phyloP scores from a whole-genome alignment of 441 rosid species.

The Pelargonium myrrhifolium region DNA sequence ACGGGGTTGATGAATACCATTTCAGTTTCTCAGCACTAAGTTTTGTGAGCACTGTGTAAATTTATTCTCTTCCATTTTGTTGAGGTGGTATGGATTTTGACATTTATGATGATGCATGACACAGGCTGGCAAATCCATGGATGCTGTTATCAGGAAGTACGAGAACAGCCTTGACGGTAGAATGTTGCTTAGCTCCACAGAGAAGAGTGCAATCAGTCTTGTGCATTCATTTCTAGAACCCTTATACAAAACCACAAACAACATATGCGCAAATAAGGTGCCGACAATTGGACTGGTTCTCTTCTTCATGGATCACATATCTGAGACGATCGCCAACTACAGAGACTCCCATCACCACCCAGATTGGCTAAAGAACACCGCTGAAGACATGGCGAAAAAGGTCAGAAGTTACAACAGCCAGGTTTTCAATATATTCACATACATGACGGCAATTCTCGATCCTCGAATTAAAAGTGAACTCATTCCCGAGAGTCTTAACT shows the following conservation, averaged over 20 bases:
- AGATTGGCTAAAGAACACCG: conserved; percentile 73
- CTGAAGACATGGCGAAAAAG: conserved; percentile 85
- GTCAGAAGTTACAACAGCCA: conserved; percentile 60
- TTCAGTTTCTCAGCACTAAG: background rate
- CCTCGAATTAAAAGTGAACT: conserved; percentile 83
- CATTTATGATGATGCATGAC: conserved; percentile 7
- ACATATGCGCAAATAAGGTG: conserved; percentile 66
- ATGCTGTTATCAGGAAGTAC: conserved; percentile 58
- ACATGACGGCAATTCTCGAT: conserved; percentile 84
- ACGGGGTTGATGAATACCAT: background rate
- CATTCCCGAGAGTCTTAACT: conserved; percentile 64
- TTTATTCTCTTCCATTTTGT: background rate
- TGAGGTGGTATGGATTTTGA: background rate
- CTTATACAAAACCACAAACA: conserved; percentile 70
- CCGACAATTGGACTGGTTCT: conserved; percentile 76
- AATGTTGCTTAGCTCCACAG: conserved; percentile 47
- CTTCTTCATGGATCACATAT: conserved; percentile 90
- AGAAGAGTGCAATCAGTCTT: conserved; percentile 51
- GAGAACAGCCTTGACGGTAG: conserved; percentile 47
- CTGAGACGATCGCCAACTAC: conserved; percentile 60
- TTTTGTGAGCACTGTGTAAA: too few species aligned
- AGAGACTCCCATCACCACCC: conserved; percentile 64
- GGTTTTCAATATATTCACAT: conserved; percentile 67
- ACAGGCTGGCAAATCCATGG: conserved; percentile 84
- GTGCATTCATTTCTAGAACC: conserved; percentile 72